Conservation (phyloP, 2,329 filamentous ascomycete species). For the Aureobasidium sp. region DNA sequence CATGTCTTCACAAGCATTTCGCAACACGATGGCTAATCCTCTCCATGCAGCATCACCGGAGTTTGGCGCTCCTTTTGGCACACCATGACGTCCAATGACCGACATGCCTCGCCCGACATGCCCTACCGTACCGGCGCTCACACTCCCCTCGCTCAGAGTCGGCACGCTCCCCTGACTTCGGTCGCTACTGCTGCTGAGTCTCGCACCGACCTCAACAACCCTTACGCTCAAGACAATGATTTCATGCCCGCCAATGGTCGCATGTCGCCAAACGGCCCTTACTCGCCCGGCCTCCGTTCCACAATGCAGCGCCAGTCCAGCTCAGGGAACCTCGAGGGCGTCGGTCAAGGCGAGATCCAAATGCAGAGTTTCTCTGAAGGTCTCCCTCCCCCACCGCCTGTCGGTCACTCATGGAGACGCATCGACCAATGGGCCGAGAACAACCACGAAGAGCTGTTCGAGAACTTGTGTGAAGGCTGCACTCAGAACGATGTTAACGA, state of each 20-base stretch:
- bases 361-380: constrained; percentile 96
- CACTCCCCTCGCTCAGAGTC: constrained; percentile 75
- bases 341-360: constrained; percentile 73
- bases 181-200: constrained; percentile 87
- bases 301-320: constrained; percentile 49
- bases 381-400: constrained; percentile 78
- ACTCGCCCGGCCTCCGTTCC: constrained; percentile 83
- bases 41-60: constrained; percentile 42
- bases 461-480: constrained; percentile 86
- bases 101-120: constrained; percentile 85
- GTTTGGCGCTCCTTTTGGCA: constrained; percentile 93
- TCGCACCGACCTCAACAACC: constrained; percentile 68
- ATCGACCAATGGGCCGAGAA: constrained; percentile 93
- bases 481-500: constrained; percentile 95
- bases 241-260: constrained; percentile 77
- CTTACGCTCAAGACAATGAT: constrained; percentile 68
- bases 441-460: constrained; percentile 87
- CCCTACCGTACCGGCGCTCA: constrained; percentile 87
- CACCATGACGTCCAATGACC: constrained; percentile 64
- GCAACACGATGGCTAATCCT: neutral
- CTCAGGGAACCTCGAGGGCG: constrained; percentile 55
- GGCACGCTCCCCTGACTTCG: constrained; percentile 75
- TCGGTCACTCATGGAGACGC: constrained; percentile 83
- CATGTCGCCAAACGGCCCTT: constrained; percentile 59
- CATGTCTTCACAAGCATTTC: neutral